Conservation (phyloP, 768 basidiomycete species). For the Calocybe cyanea region DNA sequence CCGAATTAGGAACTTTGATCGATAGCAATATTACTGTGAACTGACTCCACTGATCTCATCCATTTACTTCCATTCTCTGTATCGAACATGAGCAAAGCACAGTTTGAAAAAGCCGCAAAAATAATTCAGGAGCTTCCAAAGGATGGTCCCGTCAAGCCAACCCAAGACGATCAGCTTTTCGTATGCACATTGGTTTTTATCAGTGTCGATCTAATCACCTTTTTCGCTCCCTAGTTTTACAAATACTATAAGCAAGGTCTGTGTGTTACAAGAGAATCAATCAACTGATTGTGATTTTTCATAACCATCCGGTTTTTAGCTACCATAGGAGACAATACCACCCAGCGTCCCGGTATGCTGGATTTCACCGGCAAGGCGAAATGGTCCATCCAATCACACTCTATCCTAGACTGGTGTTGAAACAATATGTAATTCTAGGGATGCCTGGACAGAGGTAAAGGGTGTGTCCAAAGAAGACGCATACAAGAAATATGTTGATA, state of each 20-base stretch:
- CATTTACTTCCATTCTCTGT: too few species aligned
- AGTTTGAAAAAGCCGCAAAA: constrained; percentile 73
- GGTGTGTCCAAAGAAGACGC: constrained; percentile 74
- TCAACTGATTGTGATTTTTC: background rate
- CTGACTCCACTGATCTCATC: constrained; percentile 9
- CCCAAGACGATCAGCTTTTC: constrained; percentile 69
- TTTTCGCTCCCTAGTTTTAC: constrained; percentile 71
- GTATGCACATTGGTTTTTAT: constrained; percentile 45
- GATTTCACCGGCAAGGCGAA: constrained; percentile 89
- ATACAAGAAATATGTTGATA: constrained; percentile 66
- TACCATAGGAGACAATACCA: constrained; percentile 70
- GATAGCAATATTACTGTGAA: constrained; percentile 6
- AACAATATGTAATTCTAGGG: constrained; percentile 44
- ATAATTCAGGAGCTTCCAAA: constrained; percentile 71
- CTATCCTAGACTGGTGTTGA: constrained; percentile 1
- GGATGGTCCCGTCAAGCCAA: constrained; percentile 76
- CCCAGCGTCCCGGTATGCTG: constrained; percentile 63
- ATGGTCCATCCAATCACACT: constrained; percentile 52
- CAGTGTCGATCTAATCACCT: constrained; percentile 11
- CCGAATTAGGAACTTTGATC: too few species aligned
- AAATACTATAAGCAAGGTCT: constrained; percentile 89
- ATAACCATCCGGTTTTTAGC: constrained; percentile 35
- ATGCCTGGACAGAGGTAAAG: constrained; percentile 79
- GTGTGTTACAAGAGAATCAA: too few species aligned
- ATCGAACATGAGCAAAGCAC: constrained; percentile 64